Base-by-base conservation (phyloP, 345 rosid species). In the Linum lewisii region DNA sequence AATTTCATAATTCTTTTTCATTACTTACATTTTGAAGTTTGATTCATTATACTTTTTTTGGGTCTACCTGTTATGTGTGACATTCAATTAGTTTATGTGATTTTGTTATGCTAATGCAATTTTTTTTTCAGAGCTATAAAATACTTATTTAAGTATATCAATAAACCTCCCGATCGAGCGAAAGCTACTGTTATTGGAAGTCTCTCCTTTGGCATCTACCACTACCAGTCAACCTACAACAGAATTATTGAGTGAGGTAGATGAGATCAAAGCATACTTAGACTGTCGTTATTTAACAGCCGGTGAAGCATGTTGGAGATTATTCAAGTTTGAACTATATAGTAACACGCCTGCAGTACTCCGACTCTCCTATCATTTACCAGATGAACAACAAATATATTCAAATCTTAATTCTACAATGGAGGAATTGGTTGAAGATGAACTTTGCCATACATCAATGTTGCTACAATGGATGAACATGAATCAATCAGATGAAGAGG, bases 251-350 rank as follows among this genome's bases (percentile, higher is more conserved):
- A 5, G 38, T 34, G 13, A n/a, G n/a, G n/a, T 16, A 1, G 58
- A 60, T 44, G 62, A 70, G 18, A 65, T 64, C 0, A 55, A 65
- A 44, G 2, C 9, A 0, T 60, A 13, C 19, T 16, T 70, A 2
- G 63, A 70, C 25, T 45, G 66, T 21, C 34, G 69, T 20, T 65
- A 64, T 24, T 16, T 60, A 2, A 44, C 53, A 2, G 24, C 54
- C 1, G 8, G 18, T 2, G 66, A 70, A 18, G 63, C 66, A 0
- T 20, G 25, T 44, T 70, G 62, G 69, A 18, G 74, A 2, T 60
- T 64, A 0, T 65, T 56, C 36, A 1, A 32, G 6, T 65, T 64
- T 60, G 59, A 55, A 13, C 50, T 65, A 11, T 53, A 59, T 4
- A 22, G n/a, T 9, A n/a, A 32, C 5, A 15, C 34, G 2, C 63